phyloP scores from a whole-genome alignment of 805 yeast species.

The Myxozyma monticola region DNA sequence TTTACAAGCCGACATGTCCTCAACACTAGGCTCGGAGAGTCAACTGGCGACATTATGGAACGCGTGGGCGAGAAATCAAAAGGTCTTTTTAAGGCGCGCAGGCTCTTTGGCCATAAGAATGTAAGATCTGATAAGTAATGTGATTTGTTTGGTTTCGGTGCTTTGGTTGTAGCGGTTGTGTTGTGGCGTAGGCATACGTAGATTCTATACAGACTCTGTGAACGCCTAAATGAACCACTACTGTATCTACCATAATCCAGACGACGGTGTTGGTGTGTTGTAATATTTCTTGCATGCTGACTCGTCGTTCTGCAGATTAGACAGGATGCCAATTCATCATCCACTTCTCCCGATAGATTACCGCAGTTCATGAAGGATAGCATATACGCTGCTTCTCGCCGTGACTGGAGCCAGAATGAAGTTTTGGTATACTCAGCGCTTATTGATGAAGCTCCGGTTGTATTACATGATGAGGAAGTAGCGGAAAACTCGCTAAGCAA shows the following conservation, averaged over 20 bases:
- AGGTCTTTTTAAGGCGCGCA: slow-evolving; percentile 12
- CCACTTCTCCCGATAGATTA: too few relatives aligned
- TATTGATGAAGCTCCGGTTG: neutral
- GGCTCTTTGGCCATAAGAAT: slow-evolving; percentile 16
- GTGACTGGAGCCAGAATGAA: slow-evolving; percentile 1
- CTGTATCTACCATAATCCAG: too few relatives aligned
- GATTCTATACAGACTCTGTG: too few relatives aligned
- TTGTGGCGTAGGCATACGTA: too few relatives aligned
- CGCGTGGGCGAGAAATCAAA: slow-evolving; percentile 19
- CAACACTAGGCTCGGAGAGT: slow-evolving; percentile 15
- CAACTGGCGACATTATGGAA: slow-evolving; percentile 23
- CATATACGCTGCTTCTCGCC: neutral
- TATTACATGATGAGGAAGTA: neutral
- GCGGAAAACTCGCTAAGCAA: neutral
- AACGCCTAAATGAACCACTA: too few relatives aligned
- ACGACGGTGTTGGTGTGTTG: too few relatives aligned
- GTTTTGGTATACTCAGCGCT: slow-evolving; percentile 1
- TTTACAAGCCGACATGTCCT: slow-evolving; percentile 18
- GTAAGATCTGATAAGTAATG: too few relatives aligned
- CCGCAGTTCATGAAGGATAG: slow-evolving; percentile 2
- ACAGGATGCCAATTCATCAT: too few relatives aligned
- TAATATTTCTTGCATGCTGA: too few relatives aligned
- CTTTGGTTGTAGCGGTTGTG: too few relatives aligned
- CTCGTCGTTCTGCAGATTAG: too few relatives aligned
- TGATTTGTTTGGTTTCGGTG: too few relatives aligned